Conservation (phyloP, 1,284 basidiomycete genomes). For the Flammula alnicola region DNA sequence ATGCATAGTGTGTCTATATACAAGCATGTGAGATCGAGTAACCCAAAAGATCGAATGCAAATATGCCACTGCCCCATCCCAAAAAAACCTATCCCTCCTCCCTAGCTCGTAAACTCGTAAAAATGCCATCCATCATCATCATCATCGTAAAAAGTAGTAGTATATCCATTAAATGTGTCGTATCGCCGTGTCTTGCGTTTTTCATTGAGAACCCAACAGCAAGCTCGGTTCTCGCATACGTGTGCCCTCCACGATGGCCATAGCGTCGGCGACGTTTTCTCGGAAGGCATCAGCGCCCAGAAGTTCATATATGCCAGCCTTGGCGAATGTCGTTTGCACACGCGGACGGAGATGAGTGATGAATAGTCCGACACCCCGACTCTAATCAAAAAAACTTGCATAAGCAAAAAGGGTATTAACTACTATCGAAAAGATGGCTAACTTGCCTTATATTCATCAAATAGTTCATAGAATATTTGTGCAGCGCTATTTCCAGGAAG, state of each 20-base stretch:
- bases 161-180: too few relatives aligned
- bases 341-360: slow-evolving; percentile 75
- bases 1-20: too few relatives aligned
- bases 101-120: too few relatives aligned
- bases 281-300: slow-evolving; percentile 76
- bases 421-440: not conserved
- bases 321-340: slow-evolving; percentile 64
- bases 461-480: slow-evolving; percentile 84
- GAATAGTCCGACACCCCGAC: slow-evolving; percentile 75
- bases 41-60: too few relatives aligned
- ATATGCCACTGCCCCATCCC: too few relatives aligned
- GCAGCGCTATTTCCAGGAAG: slow-evolving; percentile 61
- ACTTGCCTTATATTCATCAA: slow-evolving; percentile 74
- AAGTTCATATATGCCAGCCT: slow-evolving; percentile 67
- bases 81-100: too few relatives aligned
- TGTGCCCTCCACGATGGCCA: slow-evolving; percentile 46
- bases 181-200: too few relatives aligned
- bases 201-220: slow-evolving; percentile 1
- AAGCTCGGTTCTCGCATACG: slow-evolving; percentile 18
- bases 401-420: slow-evolving; percentile 7
- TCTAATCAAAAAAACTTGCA: slow-evolving; percentile 38
- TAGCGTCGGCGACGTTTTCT: slow-evolving; percentile 71
- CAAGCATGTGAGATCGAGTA: too few relatives aligned
- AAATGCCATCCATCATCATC: too few relatives aligned
- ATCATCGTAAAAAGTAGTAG: too few relatives aligned